Base-by-base conservation (phyloP, 2,329 filamentous ascomycete genomes). In the Fusarium euwallaceae region DNA sequence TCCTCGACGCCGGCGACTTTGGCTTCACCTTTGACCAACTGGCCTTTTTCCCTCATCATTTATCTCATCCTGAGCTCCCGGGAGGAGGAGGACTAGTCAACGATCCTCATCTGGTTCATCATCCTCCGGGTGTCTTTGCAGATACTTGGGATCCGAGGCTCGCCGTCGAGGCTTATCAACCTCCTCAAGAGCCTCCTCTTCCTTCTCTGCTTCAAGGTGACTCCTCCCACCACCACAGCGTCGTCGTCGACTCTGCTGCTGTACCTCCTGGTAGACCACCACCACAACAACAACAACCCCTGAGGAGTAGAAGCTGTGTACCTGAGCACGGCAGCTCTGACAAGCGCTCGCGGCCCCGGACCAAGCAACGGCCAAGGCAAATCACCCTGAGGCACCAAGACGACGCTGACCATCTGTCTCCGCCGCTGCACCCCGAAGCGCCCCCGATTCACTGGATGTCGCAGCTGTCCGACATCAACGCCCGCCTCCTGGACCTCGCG, bases 391-490 rank as follows among this genome's bases (percentile, higher is more conserved):
- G 75, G 36, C 76, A 79, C 66, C 71, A 74, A 64, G 71, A 79
- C 65, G 72, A 74, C 65, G 71, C 59, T 37, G 65, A 76, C 72
- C n/a, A 43, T 43, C 61, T 74, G 17, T 61, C 73, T 51, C 69
- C 73, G 63, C 66, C 27, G 27, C 27, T 70, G 41, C 70, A 73
- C 34, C 67, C 72, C 39, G 76, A 80, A 59, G 62, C 72, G 8
- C 69, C 80, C 58, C 45, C 66, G 58, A 72, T 80, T 65, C 78
- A 81, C 79, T 83, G 81, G 80, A 84, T 84, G 83, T 80, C 83
- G 70, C 82, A 83, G 69, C 77, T 85, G 65, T 81, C 81, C 29
- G 79, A 83, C 58, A 80, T 85, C 71, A 83, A 84, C 73, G 77
- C 81, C 63, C 78, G 81, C 27, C 78, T 85, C 10, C 79, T 83